Percentiles rank a stretch among this genome's conserved stretches.
These are phyloP conservation scores for Colletotrichum euphorbiae DNA, from an alignment of 2,329 filamentous ascomycete genomes.

Conservation along the genomic window DNA sequence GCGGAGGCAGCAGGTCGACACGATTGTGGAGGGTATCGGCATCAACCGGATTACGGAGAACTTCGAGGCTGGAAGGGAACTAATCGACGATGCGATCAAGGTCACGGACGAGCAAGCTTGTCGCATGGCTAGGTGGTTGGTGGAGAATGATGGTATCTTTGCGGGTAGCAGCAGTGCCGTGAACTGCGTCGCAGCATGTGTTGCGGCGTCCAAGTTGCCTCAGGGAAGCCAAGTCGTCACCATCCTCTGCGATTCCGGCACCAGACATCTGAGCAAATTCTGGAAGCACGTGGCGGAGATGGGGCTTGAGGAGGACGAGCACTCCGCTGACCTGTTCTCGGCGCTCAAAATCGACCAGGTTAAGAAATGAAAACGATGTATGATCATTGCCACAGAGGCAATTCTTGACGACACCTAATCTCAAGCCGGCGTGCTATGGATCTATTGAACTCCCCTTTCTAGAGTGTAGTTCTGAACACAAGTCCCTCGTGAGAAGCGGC, in stretches of 20 bases:
- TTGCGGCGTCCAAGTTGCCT: slow-evolving; percentile 72
- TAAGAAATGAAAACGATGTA: slow-evolving; percentile 19
- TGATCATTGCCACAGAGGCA: slow-evolving; percentile 17
- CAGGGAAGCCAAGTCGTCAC: slow-evolving; percentile 78
- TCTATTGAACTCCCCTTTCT: slow-evolving; percentile 35
- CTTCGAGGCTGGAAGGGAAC: slow-evolving; percentile 85
- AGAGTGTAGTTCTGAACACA: slow-evolving; percentile 13
- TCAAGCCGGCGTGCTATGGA: slow-evolving; percentile 1
- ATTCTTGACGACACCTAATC: slow-evolving; percentile 1
- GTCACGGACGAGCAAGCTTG: slow-evolving; percentile 91
- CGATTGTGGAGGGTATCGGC: slow-evolving; percentile 94
- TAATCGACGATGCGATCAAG: slow-evolving; percentile 90
- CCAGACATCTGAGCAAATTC: slow-evolving; percentile 85
- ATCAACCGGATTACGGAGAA: slow-evolving; percentile 96
- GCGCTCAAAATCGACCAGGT: slow-evolving; percentile 58
- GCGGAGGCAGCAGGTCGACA: slow-evolving; percentile 91
- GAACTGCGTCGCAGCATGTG: slow-evolving; percentile 87
- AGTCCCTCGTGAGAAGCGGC: slow-evolving; percentile 17
- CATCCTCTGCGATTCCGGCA: slow-evolving; percentile 86
- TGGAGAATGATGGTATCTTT: slow-evolving; percentile 95
- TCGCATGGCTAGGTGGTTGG: slow-evolving; percentile 94
- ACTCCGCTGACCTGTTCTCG: slow-evolving; percentile 60
- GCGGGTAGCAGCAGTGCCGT: slow-evolving; percentile 95
- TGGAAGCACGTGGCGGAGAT: slow-evolving; percentile 79
- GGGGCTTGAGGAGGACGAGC: slow-evolving; percentile 71